These are phyloP conservation scores for Thermothelomyces thermophilus DNA, from an alignment of 2,329 filamentous ascomycete genomes.

Conservation along the genomic window DNA sequence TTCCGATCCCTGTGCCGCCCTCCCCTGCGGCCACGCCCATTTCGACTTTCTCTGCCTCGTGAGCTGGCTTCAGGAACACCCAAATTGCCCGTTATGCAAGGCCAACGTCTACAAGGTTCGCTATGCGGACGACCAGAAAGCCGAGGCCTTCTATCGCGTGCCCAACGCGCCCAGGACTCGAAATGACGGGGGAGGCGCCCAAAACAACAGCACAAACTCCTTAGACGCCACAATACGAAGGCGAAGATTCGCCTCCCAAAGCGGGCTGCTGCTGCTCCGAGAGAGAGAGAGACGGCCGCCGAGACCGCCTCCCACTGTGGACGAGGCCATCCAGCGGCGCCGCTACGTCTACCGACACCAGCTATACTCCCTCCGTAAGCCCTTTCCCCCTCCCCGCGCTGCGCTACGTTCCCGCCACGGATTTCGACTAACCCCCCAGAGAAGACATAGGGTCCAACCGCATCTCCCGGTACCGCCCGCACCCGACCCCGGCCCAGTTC, in stretches of 20 bases:
- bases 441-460: conserved; percentile 69
- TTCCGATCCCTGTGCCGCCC: conserved; percentile 62
- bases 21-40: conserved; percentile 70
- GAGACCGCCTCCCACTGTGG: conserved; percentile 24
- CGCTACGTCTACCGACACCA: conserved; percentile 65
- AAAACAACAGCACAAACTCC: background rate
- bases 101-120: conserved; percentile 50
- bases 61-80: conserved; percentile 69
- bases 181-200: background rate
- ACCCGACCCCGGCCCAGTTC: conserved; percentile 60
- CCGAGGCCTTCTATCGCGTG: conserved; percentile 39
- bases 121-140: conserved; percentile 38
- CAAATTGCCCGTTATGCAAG: conserved; percentile 75
- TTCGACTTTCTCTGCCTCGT: conserved; percentile 83
- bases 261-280: conserved; percentile 7
- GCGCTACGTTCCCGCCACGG: no score
- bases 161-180: conserved; percentile 18
- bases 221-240: conserved; percentile 5
- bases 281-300: background rate
- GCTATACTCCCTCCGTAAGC: conserved; percentile 59
- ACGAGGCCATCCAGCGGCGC: conserved; percentile 48
- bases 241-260: conserved; percentile 3
- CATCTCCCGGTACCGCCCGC: conserved; percentile 59
- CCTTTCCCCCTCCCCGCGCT: background rate
- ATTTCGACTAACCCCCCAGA: background rate